Evolutionary conservation across 1,284 basidiomycete species (phyloP).

Genomic region (Apiotrichum siamense): DNA sequence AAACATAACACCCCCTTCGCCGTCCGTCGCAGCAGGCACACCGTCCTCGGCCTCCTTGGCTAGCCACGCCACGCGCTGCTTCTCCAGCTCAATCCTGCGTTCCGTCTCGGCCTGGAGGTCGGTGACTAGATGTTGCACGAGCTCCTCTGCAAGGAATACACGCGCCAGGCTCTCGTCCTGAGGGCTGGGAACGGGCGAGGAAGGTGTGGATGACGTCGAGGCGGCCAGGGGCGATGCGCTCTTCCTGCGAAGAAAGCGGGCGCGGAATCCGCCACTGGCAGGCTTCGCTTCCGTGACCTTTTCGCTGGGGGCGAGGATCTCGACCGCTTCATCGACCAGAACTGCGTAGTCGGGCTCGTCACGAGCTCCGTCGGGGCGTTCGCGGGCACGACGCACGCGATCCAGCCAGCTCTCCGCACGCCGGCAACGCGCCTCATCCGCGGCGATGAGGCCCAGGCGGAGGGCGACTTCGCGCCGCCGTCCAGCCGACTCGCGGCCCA

Average conservation of each 20-base stretch:
- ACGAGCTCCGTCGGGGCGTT: slow-evolving; percentile 31
- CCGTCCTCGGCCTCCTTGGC: slow-evolving; percentile 38
- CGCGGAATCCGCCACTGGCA: not conserved
- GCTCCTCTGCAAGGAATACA: slow-evolving; percentile 57
- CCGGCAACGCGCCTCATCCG: slow-evolving; percentile 56
- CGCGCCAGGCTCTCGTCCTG: slow-evolving; percentile 51
- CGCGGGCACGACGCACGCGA: slow-evolving; percentile 30
- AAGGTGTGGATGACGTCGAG: not conserved
- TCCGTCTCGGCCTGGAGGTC: slow-evolving; percentile 64
- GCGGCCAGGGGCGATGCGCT: not conserved
- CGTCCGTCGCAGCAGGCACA: slow-evolving; percentile 9
- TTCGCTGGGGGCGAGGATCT: slow-evolving; percentile 54
- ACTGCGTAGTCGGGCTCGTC: slow-evolving; percentile 22
- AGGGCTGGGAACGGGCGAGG: not conserved
- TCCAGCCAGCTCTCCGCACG: slow-evolving; percentile 43
- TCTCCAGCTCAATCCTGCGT: slow-evolving; percentile 56
- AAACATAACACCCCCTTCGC: slow-evolving; percentile 2
- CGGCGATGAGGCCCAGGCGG: slow-evolving; percentile 59
- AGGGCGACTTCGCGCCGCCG: slow-evolving; percentile 66
- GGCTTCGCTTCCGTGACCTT: not conserved
- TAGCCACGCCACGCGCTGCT: slow-evolving; percentile 44
- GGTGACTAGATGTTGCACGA: slow-evolving; percentile 56
- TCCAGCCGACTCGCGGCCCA: slow-evolving; percentile 67
- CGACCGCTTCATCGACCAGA: slow-evolving; percentile 56
- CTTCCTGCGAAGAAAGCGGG: slow-evolving; percentile 3